These are phyloP conservation scores for Lentinus tigrinus DNA, from an alignment of 768 basidiomycete species.

Conservation along the genomic window DNA sequence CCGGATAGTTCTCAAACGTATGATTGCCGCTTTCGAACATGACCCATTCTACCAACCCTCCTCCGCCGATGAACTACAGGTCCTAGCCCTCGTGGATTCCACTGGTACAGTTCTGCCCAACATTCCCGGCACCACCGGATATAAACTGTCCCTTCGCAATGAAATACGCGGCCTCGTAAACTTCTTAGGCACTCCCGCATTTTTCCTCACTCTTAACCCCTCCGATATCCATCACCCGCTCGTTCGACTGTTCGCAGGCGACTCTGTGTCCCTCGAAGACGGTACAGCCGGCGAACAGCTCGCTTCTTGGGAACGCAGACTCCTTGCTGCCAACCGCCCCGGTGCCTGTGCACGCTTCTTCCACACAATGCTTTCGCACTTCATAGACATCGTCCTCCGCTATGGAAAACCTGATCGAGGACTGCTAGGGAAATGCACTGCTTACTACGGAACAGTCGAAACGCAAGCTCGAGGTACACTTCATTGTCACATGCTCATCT, in stretches of 20 bases:
- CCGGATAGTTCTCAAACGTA: not conserved
- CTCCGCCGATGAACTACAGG: not conserved
- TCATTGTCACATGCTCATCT: slow-evolving; percentile 34
- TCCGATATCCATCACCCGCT: not conserved
- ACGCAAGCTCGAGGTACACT: slow-evolving; percentile 28
- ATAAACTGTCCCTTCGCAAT: not conserved
- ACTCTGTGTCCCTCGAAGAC: not conserved
- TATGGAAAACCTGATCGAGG: not conserved
- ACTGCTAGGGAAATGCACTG: slow-evolving; percentile 14
- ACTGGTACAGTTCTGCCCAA: not conserved
- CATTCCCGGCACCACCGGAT: not conserved
- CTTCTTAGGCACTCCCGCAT: not conserved
- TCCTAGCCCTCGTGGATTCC: not conserved
- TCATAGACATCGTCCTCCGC: not conserved
- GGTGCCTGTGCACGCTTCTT: not conserved
- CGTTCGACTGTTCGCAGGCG: not conserved
- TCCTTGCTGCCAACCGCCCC: not conserved
- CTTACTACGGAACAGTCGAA: slow-evolving; percentile 28
- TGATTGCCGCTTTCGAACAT: not conserved
- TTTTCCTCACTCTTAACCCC: not conserved
- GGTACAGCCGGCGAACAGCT: not conserved
- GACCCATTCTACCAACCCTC: not conserved
- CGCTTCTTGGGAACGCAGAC: not conserved
- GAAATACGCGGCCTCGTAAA: not conserved
- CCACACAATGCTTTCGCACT: not conserved